These are phyloP conservation scores for Penicillium bovifimosum DNA, from an alignment of 495 filamentous ascomycete species.

Conservation along the genomic window DNA sequence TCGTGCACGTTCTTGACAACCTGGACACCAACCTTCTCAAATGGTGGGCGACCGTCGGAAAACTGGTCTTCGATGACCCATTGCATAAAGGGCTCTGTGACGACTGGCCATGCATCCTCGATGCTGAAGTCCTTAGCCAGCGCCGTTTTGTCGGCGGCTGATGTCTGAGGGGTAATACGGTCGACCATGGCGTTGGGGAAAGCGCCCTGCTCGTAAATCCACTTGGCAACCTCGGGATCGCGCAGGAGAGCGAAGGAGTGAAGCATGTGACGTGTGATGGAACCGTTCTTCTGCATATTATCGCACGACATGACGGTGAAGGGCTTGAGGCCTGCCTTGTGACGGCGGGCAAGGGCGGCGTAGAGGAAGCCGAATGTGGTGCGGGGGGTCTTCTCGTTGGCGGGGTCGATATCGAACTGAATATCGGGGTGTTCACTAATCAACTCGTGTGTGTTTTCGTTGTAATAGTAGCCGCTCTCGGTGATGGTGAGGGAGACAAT, in stretches of 20 bases:
- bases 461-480: conserved; percentile 49
- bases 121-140: conserved; percentile 38
- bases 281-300: conserved; percentile 49
- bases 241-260: conserved; percentile 38
- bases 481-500: conserved; percentile 49
- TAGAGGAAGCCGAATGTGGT: conserved; percentile 48
- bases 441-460: conserved; percentile 48
- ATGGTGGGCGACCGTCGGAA: conserved; percentile 41
- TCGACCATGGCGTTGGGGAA: conserved; percentile 51
- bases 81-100: conserved; percentile 47
- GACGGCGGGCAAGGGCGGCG: conserved; percentile 38
- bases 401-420: conserved; percentile 38
- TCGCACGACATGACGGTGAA: conserved; percentile 49
- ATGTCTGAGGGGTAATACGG: conserved; percentile 45
- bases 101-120: conserved; percentile 43
- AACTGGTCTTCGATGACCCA: conserved; percentile 48
- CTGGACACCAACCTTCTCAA: conserved; percentile 44
- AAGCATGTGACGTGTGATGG: conserved; percentile 47
- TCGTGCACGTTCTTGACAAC: conserved; percentile 41
- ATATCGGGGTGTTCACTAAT: conserved; percentile 43
- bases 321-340: conserved; percentile 37
- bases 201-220: conserved; percentile 36
- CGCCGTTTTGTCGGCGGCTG: conserved; percentile 30
- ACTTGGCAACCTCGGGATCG: conserved; percentile 39
- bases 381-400: conserved; percentile 34